Conservation (phyloP, 495 filamentous ascomycete genomes). For the Aspergillus affinis region DNA sequence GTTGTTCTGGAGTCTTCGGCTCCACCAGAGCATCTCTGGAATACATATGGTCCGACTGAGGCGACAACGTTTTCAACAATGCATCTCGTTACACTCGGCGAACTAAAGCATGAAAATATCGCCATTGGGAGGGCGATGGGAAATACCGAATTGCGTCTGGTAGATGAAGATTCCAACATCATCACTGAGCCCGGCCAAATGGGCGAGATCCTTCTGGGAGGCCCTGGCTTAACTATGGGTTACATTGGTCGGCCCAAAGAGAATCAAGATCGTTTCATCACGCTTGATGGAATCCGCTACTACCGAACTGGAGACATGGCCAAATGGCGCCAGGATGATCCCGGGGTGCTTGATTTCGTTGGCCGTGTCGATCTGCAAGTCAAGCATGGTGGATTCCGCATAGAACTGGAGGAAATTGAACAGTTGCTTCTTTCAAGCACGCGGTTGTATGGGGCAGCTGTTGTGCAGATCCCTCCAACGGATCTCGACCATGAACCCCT, state of each 20-base stretch:
- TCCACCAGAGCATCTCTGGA: neutral
- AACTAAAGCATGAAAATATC: neutral
- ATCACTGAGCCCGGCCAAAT: neutral
- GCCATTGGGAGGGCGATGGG: neutral
- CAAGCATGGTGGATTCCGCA: neutral
- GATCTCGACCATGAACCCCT: neutral
- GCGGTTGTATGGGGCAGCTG: neutral
- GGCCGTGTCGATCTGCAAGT: neutral
- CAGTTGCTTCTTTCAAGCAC: neutral
- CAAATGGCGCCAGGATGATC: neutral
- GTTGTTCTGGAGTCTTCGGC: slow-evolving; percentile 6
- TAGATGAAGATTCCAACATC: neutral
- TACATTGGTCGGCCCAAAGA: neutral
- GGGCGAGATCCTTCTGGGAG: neutral
- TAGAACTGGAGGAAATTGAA: neutral
- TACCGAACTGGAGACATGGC: neutral
- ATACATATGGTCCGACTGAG: neutral
- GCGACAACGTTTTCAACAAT: neutral
- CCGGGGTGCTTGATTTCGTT: neutral
- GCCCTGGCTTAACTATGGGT: neutral
- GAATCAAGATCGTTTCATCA: neutral
- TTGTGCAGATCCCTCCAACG: neutral
- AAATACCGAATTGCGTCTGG: neutral
- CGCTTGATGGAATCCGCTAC: neutral
- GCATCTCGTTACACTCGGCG: neutral